Conservation (phyloP, 2,329 filamentous ascomycete species). For the Boeremia lycopersici region DNA sequence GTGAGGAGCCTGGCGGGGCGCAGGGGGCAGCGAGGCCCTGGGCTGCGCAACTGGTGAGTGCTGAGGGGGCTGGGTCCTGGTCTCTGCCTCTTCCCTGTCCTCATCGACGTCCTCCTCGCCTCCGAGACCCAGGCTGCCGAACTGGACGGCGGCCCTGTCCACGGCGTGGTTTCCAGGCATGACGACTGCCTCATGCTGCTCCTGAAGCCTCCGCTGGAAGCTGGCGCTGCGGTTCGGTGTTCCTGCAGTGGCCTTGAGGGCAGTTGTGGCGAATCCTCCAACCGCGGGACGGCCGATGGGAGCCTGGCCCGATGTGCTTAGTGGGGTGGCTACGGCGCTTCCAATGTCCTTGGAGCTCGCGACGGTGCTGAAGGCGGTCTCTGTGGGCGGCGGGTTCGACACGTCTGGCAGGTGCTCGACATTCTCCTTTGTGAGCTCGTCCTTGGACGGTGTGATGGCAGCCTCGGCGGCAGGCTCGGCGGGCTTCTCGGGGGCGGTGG, state of each 20-base stretch:
- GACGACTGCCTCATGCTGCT: constrained; percentile 96
- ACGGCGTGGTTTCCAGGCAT: constrained; percentile 98
- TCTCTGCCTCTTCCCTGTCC: constrained; percentile 93
- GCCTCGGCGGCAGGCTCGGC: constrained; percentile 57
- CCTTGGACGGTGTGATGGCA: constrained; percentile 70
- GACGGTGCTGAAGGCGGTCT: constrained; percentile 85
- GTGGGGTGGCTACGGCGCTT: constrained; percentile 65
- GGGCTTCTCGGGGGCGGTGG: constrained; percentile 45
- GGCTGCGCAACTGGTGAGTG: constrained; percentile 89
- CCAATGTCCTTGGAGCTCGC: constrained; percentile 80
- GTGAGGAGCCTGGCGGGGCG: constrained; percentile 53
- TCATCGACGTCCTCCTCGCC: constrained; percentile 79
- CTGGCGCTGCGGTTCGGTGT: constrained; percentile 70
- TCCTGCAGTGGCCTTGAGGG: constrained; percentile 73
- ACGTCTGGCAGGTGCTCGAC: constrained; percentile 87
- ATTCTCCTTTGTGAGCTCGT: constrained; percentile 88
- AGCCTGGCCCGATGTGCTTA: constrained; percentile 58
- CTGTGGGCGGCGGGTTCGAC: constrained; percentile 76
- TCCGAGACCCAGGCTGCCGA: constrained; percentile 91
- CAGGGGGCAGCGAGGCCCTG: constrained; percentile 83
- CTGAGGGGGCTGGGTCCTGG: constrained; percentile 87
- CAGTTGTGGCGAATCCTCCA: constrained; percentile 79
- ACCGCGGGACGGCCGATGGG: constrained; percentile 66
- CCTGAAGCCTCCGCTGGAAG: constrained; percentile 83
- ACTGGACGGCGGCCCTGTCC: constrained; percentile 90